Evolutionary conservation across 2,329 filamentous ascomycete genomes (phyloP).

Genomic region (Colletotrichum godetiae): DNA sequence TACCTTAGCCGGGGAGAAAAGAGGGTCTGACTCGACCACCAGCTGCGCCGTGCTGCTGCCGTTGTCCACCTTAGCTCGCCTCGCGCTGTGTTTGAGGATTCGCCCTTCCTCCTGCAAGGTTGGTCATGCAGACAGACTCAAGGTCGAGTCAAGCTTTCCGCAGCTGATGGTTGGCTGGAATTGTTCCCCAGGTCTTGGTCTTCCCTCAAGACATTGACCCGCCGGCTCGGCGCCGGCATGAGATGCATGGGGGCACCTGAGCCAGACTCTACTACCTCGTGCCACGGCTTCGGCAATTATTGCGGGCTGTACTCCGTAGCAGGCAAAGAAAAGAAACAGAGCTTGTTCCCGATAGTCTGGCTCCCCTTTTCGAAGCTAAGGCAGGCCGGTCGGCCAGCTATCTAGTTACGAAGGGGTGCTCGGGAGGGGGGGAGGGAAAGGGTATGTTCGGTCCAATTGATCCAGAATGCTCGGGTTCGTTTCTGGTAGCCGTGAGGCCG

Average conservation of each 20-base stretch:
- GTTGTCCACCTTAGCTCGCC: background rate
- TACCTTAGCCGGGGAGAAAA: background rate
- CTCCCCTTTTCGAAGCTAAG: background rate
- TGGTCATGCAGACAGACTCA: slow-evolving; percentile 17
- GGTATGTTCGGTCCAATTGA: background rate
- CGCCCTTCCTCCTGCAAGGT: slow-evolving; percentile 11
- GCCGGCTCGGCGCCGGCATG: slow-evolving; percentile 11
- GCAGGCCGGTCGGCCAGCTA: too few relatives aligned
- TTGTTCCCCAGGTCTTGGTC: too few relatives aligned
- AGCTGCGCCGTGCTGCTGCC: slow-evolving; percentile 5
- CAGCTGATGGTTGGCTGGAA: background rate
- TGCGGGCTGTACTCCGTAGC: background rate
- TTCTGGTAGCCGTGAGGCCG: background rate
- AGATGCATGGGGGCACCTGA: background rate
- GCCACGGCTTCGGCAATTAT: slow-evolving; percentile 19
- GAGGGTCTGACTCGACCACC: slow-evolving; percentile 21
- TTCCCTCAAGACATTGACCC: background rate
- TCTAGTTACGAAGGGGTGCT: background rate
- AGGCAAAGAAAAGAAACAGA: too few relatives aligned
- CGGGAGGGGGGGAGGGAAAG: background rate
- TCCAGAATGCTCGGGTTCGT: background rate
- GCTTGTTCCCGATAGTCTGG: background rate
- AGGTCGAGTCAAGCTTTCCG: slow-evolving; percentile 2
- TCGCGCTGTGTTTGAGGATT: slow-evolving; percentile 4
- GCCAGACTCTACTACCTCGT: background rate